A percentile compares a stretch with the other conserved stretches of the same genome.
Evolutionary conservation across 805 yeast genomes (phyloP).

Genomic region (Candida pini): DNA sequence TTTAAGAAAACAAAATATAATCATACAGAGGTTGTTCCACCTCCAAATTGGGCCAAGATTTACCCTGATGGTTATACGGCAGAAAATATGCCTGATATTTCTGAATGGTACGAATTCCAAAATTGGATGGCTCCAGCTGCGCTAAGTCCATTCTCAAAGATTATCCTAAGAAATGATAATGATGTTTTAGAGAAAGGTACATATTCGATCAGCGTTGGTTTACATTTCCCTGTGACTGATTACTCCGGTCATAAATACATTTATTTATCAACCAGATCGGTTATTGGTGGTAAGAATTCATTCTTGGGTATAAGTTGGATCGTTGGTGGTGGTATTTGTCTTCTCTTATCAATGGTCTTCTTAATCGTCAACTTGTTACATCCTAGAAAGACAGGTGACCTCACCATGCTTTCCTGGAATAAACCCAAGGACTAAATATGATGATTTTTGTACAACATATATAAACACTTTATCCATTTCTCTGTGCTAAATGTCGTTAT

Average conservation of each 20-base stretch:
- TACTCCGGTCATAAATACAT: slow-evolving; percentile 64
- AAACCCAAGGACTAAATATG: no score
- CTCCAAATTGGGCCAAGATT: slow-evolving; percentile 73
- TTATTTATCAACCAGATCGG: slow-evolving; percentile 64
- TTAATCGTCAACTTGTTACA: slow-evolving; percentile 49
- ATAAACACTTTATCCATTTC: no score
- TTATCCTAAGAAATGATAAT: slow-evolving; percentile 57
- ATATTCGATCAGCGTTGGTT: slow-evolving; percentile 60
- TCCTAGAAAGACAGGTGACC: slow-evolving; percentile 71
- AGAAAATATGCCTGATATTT: slow-evolving; percentile 62
- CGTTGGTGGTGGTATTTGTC: slow-evolving; percentile 67
- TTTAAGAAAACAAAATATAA: slow-evolving; percentile 60
- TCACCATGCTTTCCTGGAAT: slow-evolving; percentile 70
- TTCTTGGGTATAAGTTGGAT: slow-evolving; percentile 73
- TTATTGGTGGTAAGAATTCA: slow-evolving; percentile 69
- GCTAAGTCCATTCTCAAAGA: slow-evolving; percentile 58
- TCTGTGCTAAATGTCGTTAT: no score
- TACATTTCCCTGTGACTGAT: slow-evolving; percentile 73
- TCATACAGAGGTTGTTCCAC: slow-evolving; percentile 63
- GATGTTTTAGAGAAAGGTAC: slow-evolving; percentile 50
- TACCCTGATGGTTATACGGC: slow-evolving; percentile 72
- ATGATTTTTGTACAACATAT: no score
- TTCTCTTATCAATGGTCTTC: slow-evolving; percentile 48
- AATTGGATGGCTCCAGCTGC: slow-evolving; percentile 89
- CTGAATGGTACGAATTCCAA: slow-evolving; percentile 64